A percentile compares a stretch with the other conserved stretches of the same genome.
These are phyloP conservation scores for Tolypocladium sp. DNA, from an alignment of 2,329 filamentous ascomycete genomes.

Conservation along the genomic window DNA sequence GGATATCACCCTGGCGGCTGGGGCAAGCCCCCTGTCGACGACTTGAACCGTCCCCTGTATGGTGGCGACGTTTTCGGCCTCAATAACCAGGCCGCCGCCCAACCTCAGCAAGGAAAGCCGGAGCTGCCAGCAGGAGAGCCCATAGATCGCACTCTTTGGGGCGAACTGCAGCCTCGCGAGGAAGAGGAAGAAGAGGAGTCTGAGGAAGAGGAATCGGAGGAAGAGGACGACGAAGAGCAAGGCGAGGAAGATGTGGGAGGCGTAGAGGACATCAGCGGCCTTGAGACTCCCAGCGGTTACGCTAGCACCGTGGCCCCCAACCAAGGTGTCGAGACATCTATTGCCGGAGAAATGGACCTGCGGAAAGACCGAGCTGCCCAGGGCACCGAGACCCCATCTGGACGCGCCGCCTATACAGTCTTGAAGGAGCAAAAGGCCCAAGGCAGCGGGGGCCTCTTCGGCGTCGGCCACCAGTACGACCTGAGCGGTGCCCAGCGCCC, in stretches of 20 bases:
- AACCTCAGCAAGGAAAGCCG: conserved; percentile 26
- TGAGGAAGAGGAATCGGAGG: conserved; percentile 67
- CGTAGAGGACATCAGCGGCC: conserved; percentile 37
- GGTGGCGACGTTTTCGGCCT: conserved; percentile 93
- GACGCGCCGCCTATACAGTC: conserved; percentile 77
- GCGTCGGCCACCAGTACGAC: conserved; percentile 89
- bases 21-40: conserved; percentile 91
- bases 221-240: conserved; percentile 44
- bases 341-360: conserved; percentile 82
- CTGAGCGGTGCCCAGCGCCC: conserved; percentile 47
- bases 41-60: conserved; percentile 83
- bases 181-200: conserved; percentile 68
- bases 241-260: conserved; percentile 20
- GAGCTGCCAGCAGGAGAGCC: conserved; percentile 54
- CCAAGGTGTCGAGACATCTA: conserved; percentile 56
- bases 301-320: conserved; percentile 75
- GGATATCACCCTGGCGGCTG: conserved; percentile 93
- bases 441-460: conserved; percentile 84
- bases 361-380: conserved; percentile 74
- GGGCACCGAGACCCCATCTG: conserved; percentile 73
- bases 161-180: conserved; percentile 74
- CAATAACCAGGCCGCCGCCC: conserved; percentile 31
- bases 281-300: conserved; percentile 75
- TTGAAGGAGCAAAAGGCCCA: conserved; percentile 78
- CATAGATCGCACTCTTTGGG: conserved; percentile 84